These are phyloP conservation scores for Schizosaccharomyces osmophilus DNA, from an alignment of 805 yeast genomes.

Conservation along the genomic window DNA sequence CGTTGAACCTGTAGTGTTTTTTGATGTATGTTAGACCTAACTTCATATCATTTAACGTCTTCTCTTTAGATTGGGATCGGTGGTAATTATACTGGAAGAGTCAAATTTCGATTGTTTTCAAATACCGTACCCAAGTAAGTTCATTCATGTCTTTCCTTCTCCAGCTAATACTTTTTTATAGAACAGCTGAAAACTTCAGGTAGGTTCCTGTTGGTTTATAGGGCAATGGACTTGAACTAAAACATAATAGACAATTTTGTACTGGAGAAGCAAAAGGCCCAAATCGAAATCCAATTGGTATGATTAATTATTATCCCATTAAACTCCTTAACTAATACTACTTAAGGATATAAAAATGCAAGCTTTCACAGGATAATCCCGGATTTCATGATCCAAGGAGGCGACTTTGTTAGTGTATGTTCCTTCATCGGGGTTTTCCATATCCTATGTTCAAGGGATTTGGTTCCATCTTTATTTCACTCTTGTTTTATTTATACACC, in stretches of 20 bases:
- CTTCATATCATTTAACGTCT: neutral
- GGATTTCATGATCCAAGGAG: conserved; percentile 29
- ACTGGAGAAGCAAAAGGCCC: conserved; percentile 29
- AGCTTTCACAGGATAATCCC: conserved; percentile 27
- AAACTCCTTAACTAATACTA: too few relatives aligned
- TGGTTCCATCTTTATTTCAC: too few relatives aligned
- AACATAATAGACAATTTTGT: conserved; percentile 30
- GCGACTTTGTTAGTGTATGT: conserved; percentile 23
- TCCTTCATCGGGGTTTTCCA: too few relatives aligned
- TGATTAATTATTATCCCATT: neutral
- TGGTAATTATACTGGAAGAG: neutral
- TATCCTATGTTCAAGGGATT: too few relatives aligned
- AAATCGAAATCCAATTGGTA: neutral
- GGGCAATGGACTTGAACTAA: too few relatives aligned
- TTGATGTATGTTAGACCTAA: neutral
- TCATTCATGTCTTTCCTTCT: neutral
- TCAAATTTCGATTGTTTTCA: neutral
- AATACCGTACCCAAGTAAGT: neutral
- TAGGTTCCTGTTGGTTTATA: neutral
- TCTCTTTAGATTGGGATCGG: neutral
- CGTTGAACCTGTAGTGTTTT: neutral
- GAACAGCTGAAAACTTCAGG: neutral
- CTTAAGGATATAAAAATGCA: conserved; percentile 27
- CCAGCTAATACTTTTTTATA: neutral
- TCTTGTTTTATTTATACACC: too few relatives aligned